These are phyloP conservation scores for Colletotrichum shisoi DNA, from an alignment of 2,329 filamentous ascomycete genomes.

Conservation along the genomic window DNA sequence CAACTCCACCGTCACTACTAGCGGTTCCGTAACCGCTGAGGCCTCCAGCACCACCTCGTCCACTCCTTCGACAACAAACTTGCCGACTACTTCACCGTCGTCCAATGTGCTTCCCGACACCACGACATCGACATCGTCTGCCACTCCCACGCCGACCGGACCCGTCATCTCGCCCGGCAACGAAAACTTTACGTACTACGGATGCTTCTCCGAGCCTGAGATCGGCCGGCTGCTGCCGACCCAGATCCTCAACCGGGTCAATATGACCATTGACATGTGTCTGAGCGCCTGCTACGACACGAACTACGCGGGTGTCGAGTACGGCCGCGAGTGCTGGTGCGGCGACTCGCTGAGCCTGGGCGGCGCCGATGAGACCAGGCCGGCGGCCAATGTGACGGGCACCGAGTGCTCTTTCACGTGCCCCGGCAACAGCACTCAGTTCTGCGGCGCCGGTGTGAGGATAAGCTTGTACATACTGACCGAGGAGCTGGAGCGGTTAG, in stretches of 20 bases:
- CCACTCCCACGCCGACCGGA: constrained; percentile 41
- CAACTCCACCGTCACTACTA: constrained; percentile 15
- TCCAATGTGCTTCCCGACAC: background rate
- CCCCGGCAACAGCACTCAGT: constrained; percentile 33
- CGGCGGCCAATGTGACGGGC: constrained; percentile 37
- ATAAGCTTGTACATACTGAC: constrained; percentile 47
- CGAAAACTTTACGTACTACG: constrained; percentile 51
- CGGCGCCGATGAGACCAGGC: constrained; percentile 29
- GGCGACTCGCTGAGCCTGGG: constrained; percentile 43
- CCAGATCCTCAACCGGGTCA: constrained; percentile 45
- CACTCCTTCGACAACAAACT: background rate
- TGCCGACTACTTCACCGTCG: background rate
- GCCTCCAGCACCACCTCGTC: background rate
- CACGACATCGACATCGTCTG: constrained; percentile 14
- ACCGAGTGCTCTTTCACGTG: constrained; percentile 39
- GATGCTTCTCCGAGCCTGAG: constrained; percentile 49
- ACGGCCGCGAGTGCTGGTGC: constrained; percentile 42
- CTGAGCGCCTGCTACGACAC: constrained; percentile 37
- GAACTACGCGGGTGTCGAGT: constrained; percentile 40
- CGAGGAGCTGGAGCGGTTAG: constrained; percentile 12
- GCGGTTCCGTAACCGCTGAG: constrained; percentile 4
- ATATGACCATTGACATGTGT: constrained; percentile 40
- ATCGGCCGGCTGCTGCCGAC: constrained; percentile 46
- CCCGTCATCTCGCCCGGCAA: constrained; percentile 48
- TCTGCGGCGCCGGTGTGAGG: constrained; percentile 41